These are phyloP conservation scores for Salvia rosmarinus DNA, from an alignment of 257 asterid species.

Conservation along the genomic window DNA sequence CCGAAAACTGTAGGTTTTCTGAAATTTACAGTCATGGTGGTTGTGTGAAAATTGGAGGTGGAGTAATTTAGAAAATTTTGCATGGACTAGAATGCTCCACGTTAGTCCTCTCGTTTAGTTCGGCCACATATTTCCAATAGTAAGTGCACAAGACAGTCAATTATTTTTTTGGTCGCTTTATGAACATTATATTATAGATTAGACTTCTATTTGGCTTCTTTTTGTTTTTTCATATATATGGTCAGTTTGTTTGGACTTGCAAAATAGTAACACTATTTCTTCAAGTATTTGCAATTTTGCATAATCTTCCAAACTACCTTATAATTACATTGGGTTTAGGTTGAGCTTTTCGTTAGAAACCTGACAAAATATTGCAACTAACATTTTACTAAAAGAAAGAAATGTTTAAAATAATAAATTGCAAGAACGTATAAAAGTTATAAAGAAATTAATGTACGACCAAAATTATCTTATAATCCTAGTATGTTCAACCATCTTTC, in stretches of 20 bases:
- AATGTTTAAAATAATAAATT: neutral
- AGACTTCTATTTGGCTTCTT: neutral
- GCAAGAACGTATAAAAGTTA: neutral
- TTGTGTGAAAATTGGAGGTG: slow-evolving; percentile 27
- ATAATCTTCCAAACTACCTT: neutral
- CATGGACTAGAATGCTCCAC: slow-evolving; percentile 68
- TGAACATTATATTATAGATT: neutral
- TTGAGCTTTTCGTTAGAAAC: neutral
- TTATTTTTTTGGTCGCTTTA: neutral
- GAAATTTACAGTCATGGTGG: neutral
- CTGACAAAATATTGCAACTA: neutral
- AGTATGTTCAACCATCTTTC: neutral
- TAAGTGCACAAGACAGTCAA: neutral
- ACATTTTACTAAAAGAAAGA: neutral
- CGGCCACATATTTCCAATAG: neutral
- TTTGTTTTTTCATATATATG: neutral
- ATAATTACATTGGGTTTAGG: neutral
- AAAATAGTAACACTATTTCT: neutral
- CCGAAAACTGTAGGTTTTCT: neutral
- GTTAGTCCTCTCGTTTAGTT: slow-evolving; percentile 29
- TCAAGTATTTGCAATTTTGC: neutral
- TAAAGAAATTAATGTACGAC: neutral
- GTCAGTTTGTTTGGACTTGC: neutral
- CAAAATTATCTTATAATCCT: neutral
- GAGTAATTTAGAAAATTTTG: slow-evolving; percentile 31